Percentiles rank a stretch among this genome's conserved stretches.
phyloP scores from a whole-genome alignment of 345 rosid species.

The Turritis glabra region DNA sequence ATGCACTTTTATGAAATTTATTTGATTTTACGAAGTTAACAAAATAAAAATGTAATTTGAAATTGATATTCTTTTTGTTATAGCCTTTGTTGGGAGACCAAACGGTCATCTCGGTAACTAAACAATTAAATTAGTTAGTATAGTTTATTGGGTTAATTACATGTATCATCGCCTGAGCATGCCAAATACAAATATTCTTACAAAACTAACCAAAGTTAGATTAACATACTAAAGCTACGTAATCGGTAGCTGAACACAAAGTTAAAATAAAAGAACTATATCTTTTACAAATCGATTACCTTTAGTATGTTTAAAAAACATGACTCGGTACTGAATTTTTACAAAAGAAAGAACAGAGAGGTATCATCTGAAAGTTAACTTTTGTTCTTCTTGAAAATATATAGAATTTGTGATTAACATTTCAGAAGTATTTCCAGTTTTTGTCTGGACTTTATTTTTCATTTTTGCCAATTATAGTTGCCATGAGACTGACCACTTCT shows the following conservation, averaged over 20 bases:
- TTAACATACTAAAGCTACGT: neutral
- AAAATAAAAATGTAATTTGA: neutral
- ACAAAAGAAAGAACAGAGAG: neutral
- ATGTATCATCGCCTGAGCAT: constrained; percentile 12
- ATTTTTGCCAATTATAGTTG: neutral
- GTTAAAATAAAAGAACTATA: too few relatives aligned
- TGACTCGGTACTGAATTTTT: neutral
- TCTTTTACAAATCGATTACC: too few relatives aligned
- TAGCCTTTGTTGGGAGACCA: constrained; percentile 37
- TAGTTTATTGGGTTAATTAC: constrained; percentile 6
- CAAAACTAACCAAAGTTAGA: neutral
- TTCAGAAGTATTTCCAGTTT: neutral
- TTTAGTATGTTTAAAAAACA: too few relatives aligned
- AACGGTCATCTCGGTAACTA: constrained; percentile 38
- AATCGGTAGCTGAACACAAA: neutral
- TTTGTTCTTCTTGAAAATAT: neutral
- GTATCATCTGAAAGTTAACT: constrained; percentile 4
- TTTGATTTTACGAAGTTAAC: neutral
- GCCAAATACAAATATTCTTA: neutral
- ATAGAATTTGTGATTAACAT: neutral
- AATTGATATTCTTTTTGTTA: neutral
- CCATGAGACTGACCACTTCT: neutral
- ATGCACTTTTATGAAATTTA: neutral
- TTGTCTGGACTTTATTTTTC: neutral
- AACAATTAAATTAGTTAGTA: constrained; percentile 16